These are phyloP conservation scores for Cicer arietinum DNA, from an alignment of 306 rosid genomes.

Conservation along the genomic window DNA sequence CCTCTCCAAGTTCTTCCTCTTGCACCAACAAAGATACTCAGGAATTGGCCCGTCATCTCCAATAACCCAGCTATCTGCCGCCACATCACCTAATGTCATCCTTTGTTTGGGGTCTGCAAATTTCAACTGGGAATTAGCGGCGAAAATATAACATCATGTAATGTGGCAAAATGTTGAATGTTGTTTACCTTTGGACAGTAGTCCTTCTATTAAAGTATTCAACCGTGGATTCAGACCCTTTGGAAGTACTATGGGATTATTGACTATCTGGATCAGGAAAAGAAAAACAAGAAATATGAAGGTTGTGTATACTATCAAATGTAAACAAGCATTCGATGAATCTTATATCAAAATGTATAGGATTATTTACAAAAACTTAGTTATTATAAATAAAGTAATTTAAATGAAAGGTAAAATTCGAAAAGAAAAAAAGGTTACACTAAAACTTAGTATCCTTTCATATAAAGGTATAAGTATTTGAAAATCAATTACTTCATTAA, in stretches of 20 bases:
- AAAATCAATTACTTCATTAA: too few relatives aligned
- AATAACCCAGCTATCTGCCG: slow-evolving; percentile 75
- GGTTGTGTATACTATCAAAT: not conserved
- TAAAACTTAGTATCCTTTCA: too few relatives aligned
- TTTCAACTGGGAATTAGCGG: not conserved
- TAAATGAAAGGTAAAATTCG: too few relatives aligned
- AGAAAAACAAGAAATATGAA: slow-evolving; percentile 36
- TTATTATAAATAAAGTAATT: too few relatives aligned
- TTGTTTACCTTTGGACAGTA: slow-evolving; percentile 84
- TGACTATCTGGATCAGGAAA: slow-evolving; percentile 75
- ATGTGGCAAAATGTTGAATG: not conserved
- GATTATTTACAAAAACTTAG: too few relatives aligned
- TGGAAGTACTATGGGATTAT: slow-evolving; percentile 75
- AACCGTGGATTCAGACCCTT: slow-evolving; percentile 69
- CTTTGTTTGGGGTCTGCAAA: slow-evolving; percentile 77
- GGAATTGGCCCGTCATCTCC: slow-evolving; percentile 88
- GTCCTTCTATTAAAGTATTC: slow-evolving; percentile 78
- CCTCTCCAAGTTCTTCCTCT: slow-evolving; percentile 54
- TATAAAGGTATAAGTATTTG: too few relatives aligned
- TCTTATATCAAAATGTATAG: too few relatives aligned
- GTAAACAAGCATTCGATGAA: too few relatives aligned
- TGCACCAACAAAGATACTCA: slow-evolving; percentile 82
- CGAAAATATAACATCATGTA: not conserved
- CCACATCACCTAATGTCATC: slow-evolving; percentile 71
- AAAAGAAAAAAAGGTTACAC: too few relatives aligned